phyloP scores from a whole-genome alignment of 352 stramenopile species.

The Pythium volutum region DNA sequence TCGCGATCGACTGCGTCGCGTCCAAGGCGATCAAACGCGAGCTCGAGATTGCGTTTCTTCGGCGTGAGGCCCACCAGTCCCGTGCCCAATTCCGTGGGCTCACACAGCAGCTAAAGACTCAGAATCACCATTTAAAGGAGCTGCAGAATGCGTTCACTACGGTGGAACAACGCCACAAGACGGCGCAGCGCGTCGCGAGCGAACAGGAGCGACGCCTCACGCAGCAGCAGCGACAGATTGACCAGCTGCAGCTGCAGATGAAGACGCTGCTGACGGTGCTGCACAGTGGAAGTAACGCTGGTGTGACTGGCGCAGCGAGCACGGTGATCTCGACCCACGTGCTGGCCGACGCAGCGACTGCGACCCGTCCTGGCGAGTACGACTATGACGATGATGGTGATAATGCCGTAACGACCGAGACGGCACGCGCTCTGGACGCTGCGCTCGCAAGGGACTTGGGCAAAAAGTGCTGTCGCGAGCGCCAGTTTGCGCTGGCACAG shows the following conservation, averaged over 20 bases:
- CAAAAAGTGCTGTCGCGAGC: conserved; percentile 49
- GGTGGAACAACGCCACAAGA: not conserved
- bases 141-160: not conserved
- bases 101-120: not conserved
- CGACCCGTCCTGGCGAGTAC: not conserved
- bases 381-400: not conserved
- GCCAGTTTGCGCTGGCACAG: conserved; percentile 40
- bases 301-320: not conserved
- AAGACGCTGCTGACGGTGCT: conserved; percentile 45
- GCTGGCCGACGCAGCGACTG: not conserved
- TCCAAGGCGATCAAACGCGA: conserved; percentile 47
- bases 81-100: not conserved
- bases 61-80: conserved; percentile 27
- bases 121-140: not conserved
- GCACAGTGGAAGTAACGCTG: conserved; percentile 6
- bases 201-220: not conserved
- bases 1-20: conserved; percentile 50
- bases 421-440: conserved; percentile 52
- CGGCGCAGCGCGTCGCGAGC: conserved; percentile 3
- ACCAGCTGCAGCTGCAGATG: conserved; percentile 63
- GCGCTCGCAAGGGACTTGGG: conserved; percentile 60
- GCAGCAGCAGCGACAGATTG: conserved; percentile 33
- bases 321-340: not conserved
- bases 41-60: conserved; percentile 56
- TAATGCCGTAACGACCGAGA: conserved; percentile 17